Conservation (phyloP, 306 rosid species). For the Trifolium subterraneum region DNA sequence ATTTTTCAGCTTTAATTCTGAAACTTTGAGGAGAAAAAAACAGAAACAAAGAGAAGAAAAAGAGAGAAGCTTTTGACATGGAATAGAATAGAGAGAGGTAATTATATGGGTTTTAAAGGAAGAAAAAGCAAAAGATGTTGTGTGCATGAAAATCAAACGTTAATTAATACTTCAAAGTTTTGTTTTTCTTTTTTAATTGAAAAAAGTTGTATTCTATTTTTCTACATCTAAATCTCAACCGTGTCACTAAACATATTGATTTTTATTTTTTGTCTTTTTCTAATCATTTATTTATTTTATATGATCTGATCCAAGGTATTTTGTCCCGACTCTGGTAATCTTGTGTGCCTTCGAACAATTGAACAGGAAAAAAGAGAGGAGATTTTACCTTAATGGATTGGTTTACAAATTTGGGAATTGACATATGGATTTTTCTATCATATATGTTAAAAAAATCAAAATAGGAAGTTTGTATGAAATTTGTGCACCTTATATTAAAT, state of each 20-base stretch:
- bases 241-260: slow-evolving; percentile 17
- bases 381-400: not conserved
- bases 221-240: slow-evolving; percentile 19
- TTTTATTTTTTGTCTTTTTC: slow-evolving; percentile 10
- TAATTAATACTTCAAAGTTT: slow-evolving; percentile 41
- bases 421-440: too few species aligned
- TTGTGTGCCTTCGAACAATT: not conserved
- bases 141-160: slow-evolving; percentile 47
- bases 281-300: slow-evolving; percentile 19
- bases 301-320: slow-evolving; percentile 29
- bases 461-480: too few species aligned
- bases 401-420: not conserved
- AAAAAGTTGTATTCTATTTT: not conserved
- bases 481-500: too few species aligned
- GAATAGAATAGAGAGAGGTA: slow-evolving; percentile 30
- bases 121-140: slow-evolving; percentile 39
- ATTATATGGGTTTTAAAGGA: slow-evolving; percentile 40
- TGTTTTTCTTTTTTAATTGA: slow-evolving; percentile 27
- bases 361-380: not conserved
- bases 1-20: slow-evolving; percentile 41
- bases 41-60: slow-evolving; percentile 45
- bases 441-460: too few species aligned
- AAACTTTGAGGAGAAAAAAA: slow-evolving; percentile 44
- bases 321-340: slow-evolving; percentile 4
- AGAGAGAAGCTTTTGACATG: slow-evolving; percentile 37